Evolutionary conservation across 495 filamentous ascomycete species (phyloP), one percentile per base, ranked within the genome.

Genomic region (Polyplosphaeria fusca): DNA sequence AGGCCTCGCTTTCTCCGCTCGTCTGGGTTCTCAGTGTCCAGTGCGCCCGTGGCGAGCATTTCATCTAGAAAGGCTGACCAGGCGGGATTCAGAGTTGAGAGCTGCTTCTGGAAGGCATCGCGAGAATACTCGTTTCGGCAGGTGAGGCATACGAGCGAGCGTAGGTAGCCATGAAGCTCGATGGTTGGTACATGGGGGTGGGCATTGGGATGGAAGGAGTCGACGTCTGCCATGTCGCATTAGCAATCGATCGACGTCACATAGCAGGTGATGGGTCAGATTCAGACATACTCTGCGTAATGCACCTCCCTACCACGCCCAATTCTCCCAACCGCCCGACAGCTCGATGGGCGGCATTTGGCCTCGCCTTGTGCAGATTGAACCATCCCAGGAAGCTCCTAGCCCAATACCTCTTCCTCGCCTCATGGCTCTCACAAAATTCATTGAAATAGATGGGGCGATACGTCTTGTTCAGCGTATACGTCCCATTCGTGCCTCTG

Each of bases 351-450:
- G 84, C 86, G 1, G 75, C 68, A 66, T 97, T 98, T 2, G 93
- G 91, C 64, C 77, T 79, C 16, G 89, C 88, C 41, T 82, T 85
- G 60, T 85, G 68, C 61, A 96, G 74, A 18, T 79, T 87, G 14
- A 86, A 82, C 91, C 91, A 98, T 11, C 93, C 93, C 19, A 98
- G 75, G 68, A 91, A 98, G 70, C 88, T 94, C 13, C 93, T 76
- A 4, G 93, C 92, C 92, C 92, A 98, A 74, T 98, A 98, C 54
- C 93, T 75, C 73, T 97, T 94, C 50, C 93, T 77, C 16, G 89
- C 86, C 67, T 92, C 90, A 73, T 98, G 92, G 57, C 74, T 86
- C 37, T 78, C 70, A 24, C 86, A 59, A 67, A 96, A 98, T 65
- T 98, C 93, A 71, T 88, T 81, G 71, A 84, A 94, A 73, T 95